phyloP scores from a whole-genome alignment of 2,329 filamentous ascomycete genomes.

The Lachnellula subtilissima region DNA sequence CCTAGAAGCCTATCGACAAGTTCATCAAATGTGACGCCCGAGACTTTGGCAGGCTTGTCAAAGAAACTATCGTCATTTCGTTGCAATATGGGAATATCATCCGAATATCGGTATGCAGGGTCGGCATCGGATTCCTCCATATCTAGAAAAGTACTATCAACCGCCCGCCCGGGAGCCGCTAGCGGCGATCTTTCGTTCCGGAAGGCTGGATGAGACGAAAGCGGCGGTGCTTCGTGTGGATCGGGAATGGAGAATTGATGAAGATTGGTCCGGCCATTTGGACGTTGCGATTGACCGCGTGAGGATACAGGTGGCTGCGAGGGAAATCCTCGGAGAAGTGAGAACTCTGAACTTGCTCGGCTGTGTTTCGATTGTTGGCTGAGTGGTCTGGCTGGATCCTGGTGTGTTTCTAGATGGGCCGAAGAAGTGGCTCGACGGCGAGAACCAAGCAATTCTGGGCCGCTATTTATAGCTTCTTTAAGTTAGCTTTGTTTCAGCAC shows the following conservation, averaged over 20 bases:
- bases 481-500: conserved; percentile 6
- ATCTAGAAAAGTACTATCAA: conserved; percentile 27
- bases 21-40: conserved; percentile 59
- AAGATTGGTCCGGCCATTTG: conserved; percentile 30
- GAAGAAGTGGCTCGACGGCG: conserved; percentile 57
- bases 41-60: conserved; percentile 46
- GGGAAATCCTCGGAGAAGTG: conserved; percentile 50
- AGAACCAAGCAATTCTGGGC: conserved; percentile 34
- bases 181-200: conserved; percentile 23
- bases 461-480: conserved; percentile 8
- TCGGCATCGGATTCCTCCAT: conserved; percentile 65
- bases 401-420: conserved; percentile 53
- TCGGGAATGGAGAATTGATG: conserved; percentile 27
- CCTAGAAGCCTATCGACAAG: conserved; percentile 83
- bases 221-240: conserved; percentile 27
- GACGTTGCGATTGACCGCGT: conserved; percentile 25
- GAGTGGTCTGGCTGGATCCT: conserved; percentile 48
- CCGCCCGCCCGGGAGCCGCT: conserved; percentile 15
- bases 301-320: conserved; percentile 38
- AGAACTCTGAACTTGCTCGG: conserved; percentile 67
- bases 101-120: conserved; percentile 59
- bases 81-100: conserved; percentile 63
- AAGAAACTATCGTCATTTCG: conserved; percentile 60
- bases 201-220: conserved; percentile 31
- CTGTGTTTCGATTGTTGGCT: conserved; percentile 63